These are phyloP conservation scores for Mycosarcoma maydis DNA, from an alignment of 1,284 basidiomycete species.

Conservation along the genomic window DNA sequence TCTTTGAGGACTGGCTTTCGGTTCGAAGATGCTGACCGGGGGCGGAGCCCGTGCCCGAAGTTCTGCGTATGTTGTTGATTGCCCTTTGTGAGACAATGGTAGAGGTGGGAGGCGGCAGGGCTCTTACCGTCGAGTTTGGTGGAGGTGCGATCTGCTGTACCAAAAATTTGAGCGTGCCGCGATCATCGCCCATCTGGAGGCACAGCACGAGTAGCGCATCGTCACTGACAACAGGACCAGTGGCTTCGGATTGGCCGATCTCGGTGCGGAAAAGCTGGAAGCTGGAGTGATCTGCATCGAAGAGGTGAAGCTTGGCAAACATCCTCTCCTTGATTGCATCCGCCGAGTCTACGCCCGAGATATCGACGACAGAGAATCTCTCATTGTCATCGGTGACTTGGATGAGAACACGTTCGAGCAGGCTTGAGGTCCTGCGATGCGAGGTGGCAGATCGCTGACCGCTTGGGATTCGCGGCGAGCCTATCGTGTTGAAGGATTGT, in stretches of 20 bases:
- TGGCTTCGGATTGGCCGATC: constrained; percentile 59
- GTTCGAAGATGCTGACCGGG: constrained; percentile 41
- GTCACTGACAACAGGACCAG: constrained; percentile 59
- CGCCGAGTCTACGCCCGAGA: constrained; percentile 59
- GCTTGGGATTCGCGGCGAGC: constrained; percentile 13
- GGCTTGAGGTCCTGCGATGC: constrained; percentile 27
- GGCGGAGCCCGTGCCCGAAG: constrained; percentile 16
- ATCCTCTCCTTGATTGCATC: constrained; percentile 64
- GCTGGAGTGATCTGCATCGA: constrained; percentile 50
- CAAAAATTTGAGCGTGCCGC: constrained; percentile 64
- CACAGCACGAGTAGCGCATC: constrained; percentile 63
- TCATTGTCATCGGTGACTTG: constrained; percentile 67
- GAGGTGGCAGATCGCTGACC: constrained; percentile 13
- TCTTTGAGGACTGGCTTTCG: constrained; percentile 52
- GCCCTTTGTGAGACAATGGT: constrained; percentile 17
- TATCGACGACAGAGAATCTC: constrained; percentile 64
- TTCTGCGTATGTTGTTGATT: constrained; percentile 23
- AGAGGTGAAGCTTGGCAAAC: constrained; percentile 59
- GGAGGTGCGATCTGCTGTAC: constrained; percentile 52
- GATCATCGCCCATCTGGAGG: constrained; percentile 63
- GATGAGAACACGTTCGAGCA: constrained; percentile 56
- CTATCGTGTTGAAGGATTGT: neutral
- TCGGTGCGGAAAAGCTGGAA: constrained; percentile 63
- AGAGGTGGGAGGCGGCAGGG: constrained; percentile 48
- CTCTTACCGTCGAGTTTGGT: constrained; percentile 29